Percentiles rank a stretch among this genome's conserved stretches.
Conservation (phyloP, 2,329 filamentous ascomycete genomes). For the Cryphonectria japonica region DNA sequence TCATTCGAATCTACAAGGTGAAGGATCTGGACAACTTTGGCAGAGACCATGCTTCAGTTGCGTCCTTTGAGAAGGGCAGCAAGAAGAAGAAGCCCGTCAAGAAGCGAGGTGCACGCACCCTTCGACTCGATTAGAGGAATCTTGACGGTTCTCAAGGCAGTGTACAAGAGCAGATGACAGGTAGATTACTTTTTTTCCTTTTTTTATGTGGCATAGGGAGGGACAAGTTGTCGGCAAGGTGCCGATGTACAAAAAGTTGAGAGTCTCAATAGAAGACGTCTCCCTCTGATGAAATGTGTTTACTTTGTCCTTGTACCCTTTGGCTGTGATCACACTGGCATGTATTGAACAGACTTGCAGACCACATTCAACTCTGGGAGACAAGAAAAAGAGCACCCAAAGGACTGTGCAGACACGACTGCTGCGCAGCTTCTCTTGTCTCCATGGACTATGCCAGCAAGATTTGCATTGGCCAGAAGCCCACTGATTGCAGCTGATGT, state of each 20-base stretch:
- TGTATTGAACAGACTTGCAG: background rate
- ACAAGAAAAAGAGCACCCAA: background rate
- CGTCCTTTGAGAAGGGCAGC: conserved; percentile 75
- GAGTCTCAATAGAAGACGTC: conserved; percentile 27
- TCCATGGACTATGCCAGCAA: background rate
- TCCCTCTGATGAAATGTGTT: conserved; percentile 10
- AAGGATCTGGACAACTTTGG: conserved; percentile 98
- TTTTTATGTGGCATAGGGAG: conserved; percentile 16
- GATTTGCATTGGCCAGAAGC: background rate
- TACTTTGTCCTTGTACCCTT: too few relatives aligned
- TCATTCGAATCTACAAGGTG: conserved; percentile 99
- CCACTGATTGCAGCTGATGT: background rate
- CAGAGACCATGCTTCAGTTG: conserved; percentile 74
- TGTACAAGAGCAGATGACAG: conserved; percentile 24
- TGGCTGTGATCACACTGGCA: background rate
- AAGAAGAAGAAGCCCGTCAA: conserved; percentile 81
- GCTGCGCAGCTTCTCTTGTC: background rate
- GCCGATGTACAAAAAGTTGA: conserved; percentile 29
- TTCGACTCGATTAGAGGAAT: conserved; percentile 68
- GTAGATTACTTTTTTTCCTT: conserved; percentile 14
- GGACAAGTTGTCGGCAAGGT: conserved; percentile 18
- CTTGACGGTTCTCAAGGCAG: conserved; percentile 6
- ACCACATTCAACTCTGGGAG: background rate
- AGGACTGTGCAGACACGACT: background rate
- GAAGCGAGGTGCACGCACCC: conserved; percentile 71